A percentile compares a stretch with the other conserved stretches of the same genome.
Conservation (phyloP, 2,329 filamentous ascomycete genomes). For the Exophiala alcalophila region DNA sequence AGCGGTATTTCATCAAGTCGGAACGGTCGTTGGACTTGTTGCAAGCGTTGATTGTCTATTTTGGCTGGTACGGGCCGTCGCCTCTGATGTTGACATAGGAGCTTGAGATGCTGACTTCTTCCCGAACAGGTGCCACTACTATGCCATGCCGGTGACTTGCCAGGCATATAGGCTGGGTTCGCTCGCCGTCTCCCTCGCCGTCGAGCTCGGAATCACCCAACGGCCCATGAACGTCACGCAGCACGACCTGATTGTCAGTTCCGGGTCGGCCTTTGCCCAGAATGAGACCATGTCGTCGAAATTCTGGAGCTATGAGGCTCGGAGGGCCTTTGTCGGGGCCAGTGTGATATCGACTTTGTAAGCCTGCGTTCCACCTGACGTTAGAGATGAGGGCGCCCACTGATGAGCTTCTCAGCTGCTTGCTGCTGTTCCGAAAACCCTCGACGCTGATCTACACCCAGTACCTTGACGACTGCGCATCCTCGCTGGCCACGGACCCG, state of each 20-base stretch:
- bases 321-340: slow-evolving; percentile 14
- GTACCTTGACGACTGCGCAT: slow-evolving; percentile 18
- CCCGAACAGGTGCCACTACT: slow-evolving; percentile 20
- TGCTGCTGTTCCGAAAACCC: slow-evolving; percentile 5
- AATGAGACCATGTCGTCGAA: slow-evolving; percentile 13
- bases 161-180: slow-evolving; percentile 45
- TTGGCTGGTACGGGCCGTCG: slow-evolving; percentile 10
- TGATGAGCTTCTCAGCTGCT: slow-evolving; percentile 10
- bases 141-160: slow-evolving; percentile 9
- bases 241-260: slow-evolving; percentile 19
- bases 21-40: slow-evolving; percentile 20
- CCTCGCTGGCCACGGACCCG: slow-evolving; percentile 15
- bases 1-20: slow-evolving; percentile 15
- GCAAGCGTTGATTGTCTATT: slow-evolving; percentile 21
- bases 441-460: slow-evolving; percentile 9
- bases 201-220: slow-evolving; percentile 19
- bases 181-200: slow-evolving; percentile 47
- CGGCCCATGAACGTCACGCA: slow-evolving; percentile 16
- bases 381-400: too few relatives aligned
- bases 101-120: not conserved
- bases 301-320: slow-evolving; percentile 19
- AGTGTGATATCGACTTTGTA: slow-evolving; percentile 17
- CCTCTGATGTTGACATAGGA: too few relatives aligned
- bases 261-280: not conserved
- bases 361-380: too few relatives aligned